phyloP scores from a whole-genome alignment of 495 filamentous ascomycete genomes.

The Penicillium canescens region DNA sequence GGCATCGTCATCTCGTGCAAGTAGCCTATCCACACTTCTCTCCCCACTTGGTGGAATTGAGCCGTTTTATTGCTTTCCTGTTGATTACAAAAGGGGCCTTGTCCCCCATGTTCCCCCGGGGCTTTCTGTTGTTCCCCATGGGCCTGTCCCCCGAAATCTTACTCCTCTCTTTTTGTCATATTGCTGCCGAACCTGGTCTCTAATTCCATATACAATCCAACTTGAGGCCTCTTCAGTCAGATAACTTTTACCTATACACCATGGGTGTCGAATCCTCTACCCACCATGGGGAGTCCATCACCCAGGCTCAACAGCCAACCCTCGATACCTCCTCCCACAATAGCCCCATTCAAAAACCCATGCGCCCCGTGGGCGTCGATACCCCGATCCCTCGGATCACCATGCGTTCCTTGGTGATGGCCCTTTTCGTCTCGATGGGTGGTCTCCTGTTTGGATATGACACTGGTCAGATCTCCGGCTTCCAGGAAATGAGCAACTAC shows the following conservation, averaged over 20 bases:
- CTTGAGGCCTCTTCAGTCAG: background rate
- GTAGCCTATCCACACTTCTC: constrained; percentile 20
- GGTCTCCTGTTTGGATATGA: constrained; percentile 62
- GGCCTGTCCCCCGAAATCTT: constrained; percentile 4
- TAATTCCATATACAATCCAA: background rate
- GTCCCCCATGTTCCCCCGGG: constrained; percentile 4
- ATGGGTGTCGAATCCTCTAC: constrained; percentile 38
- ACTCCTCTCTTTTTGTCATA: background rate
- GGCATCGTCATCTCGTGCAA: constrained; percentile 11
- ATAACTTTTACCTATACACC: constrained; percentile 7
- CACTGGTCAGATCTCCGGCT: constrained; percentile 55
- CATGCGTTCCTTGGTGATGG: constrained; percentile 49
- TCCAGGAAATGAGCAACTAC: constrained; percentile 61
- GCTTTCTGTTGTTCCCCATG: constrained; percentile 17
- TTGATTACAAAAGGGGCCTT: constrained; percentile 24
- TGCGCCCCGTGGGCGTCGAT: constrained; percentile 30
- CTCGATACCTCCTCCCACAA: constrained; percentile 27
- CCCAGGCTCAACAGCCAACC: constrained; percentile 28
- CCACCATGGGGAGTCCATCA: constrained; percentile 41
- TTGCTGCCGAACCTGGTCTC: background rate
- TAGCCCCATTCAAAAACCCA: constrained; percentile 25
- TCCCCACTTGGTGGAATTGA: constrained; percentile 21
- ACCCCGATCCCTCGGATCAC: constrained; percentile 46
- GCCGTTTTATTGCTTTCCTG: background rate
- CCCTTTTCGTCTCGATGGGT: constrained; percentile 62